Base-by-base conservation (phyloP, 1,284 basidiomycete genomes). In the Boletellus sp. region DNA sequence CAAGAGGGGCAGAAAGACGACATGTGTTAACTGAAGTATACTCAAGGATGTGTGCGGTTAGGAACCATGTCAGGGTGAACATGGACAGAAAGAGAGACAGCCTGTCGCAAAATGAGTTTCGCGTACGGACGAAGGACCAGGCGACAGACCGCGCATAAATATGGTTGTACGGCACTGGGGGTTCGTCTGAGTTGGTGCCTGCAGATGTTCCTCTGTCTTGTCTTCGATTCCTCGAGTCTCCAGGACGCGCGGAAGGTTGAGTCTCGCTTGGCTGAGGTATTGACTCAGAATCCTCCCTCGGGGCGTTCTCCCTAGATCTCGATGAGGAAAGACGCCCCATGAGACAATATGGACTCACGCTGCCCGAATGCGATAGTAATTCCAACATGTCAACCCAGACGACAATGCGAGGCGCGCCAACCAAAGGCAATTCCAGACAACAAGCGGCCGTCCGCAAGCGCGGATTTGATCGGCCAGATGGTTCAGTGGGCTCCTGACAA, bases 21-120 rank as follows among this genome's bases (percentile, higher is more conserved):
- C 87, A 91, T 10, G 79, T 77, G 53, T 81, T 72, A 25, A 87
- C 69, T 9, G 85, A 84, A 11, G 83, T 84, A 57, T 88, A 90
- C 49, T 80, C 76, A 47, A 91, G 69, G 23, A 89, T 82, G 57
- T 91, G 84, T 8, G 87, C 84, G 16, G 80, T 81, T 14, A 90
- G 60, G 59, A 90, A 90, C 86, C 87, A 91, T 45, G 75, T 78
- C 11, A 90, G 60, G n/a, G 82, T 84, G 49, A 86, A 64, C 45
- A 87, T 64, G 14, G 84, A 84, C 9, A 78, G 76, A 54, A 86
- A 67, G 35, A 86, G 70, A 3, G 80, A 79, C 41, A 88, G 59
- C 33, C 83, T 86, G 41, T 1, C 1, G 38, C 11, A 27, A 37
- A 32, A 32, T 56, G 33, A 49, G 41, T 17, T 25, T 43, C 5